Evolutionary conservation across 73 alveolate genomes (phyloP).

Genomic region (Paramecium octaurelia): DNA sequence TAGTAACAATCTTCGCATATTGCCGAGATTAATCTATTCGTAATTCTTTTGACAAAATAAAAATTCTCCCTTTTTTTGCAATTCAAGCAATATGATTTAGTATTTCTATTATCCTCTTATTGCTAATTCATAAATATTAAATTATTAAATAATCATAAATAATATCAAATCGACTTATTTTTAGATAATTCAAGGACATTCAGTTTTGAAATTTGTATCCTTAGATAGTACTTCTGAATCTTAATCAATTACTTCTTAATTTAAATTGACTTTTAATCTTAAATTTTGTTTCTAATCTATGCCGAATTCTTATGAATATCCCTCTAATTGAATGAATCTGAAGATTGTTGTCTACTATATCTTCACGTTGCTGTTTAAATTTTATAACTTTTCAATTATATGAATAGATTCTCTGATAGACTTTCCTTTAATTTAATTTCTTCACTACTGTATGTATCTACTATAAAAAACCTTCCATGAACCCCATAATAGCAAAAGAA

Average conservation of each 20-base stretch:
- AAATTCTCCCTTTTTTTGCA: not conserved
- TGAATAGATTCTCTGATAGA: no score
- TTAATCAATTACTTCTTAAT: not conserved
- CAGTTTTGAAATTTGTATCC: not conserved
- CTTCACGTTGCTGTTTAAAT: not conserved
- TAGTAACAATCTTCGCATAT: not conserved
- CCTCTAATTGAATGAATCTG: not conserved
- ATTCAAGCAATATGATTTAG: not conserved
- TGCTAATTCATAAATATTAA: not conserved
- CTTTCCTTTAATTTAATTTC: no score
- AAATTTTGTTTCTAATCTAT: not conserved
- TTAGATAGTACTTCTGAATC: not conserved
- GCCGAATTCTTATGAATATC: not conserved
- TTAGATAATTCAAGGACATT: not conserved
- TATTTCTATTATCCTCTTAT: not conserved
- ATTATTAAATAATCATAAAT: not conserved
- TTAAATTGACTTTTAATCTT: not conserved
- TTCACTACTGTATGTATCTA: no score
- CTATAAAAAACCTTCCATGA: no score
- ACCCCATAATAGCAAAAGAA: no score
- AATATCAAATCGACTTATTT: not conserved
- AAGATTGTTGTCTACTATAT: not conserved
- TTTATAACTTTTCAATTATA: not conserved
- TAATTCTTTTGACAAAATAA: not conserved
- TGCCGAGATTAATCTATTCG: not conserved